Evolutionary conservation across 2,329 filamentous ascomycete species (phyloP).

Genomic region (Cytospora paraplurivora): DNA sequence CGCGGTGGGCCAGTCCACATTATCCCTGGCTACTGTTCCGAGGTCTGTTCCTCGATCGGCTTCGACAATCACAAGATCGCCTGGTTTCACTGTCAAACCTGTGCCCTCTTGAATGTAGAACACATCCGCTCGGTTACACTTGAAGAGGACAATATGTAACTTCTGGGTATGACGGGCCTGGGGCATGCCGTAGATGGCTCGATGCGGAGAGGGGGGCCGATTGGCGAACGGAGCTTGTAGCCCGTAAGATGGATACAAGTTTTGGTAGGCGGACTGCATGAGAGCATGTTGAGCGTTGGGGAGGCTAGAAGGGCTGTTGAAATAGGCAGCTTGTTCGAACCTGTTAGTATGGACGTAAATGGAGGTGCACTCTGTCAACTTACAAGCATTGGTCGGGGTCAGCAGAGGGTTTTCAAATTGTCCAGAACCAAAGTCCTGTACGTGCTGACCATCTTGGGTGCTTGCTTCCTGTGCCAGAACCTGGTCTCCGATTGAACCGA

Average conservation of each 20-base stretch:
- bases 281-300: constrained; percentile 41
- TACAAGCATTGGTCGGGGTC: constrained; percentile 40
- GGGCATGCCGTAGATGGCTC: constrained; percentile 61
- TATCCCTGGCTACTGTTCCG: constrained; percentile 86
- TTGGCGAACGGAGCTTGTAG: constrained; percentile 49
- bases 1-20: constrained; percentile 84
- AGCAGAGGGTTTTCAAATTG: constrained; percentile 43
- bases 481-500: constrained; percentile 60
- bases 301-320: constrained; percentile 38
- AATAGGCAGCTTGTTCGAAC: constrained; percentile 41
- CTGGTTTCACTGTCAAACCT: constrained; percentile 83
- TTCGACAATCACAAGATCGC: constrained; percentile 95
- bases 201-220: constrained; percentile 62
- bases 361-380: constrained; percentile 30
- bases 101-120: constrained; percentile 98
- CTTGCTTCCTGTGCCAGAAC: constrained; percentile 50
- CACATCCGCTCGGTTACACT: constrained; percentile 91
- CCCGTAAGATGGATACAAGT: constrained; percentile 52
- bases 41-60: constrained; percentile 95
- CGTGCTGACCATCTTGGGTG: constrained; percentile 46
- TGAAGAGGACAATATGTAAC: constrained; percentile 92
- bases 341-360: constrained; percentile 36
- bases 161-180: constrained; percentile 68
- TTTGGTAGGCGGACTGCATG: constrained; percentile 41
- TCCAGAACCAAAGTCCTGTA: constrained; percentile 46